phyloP scores from a whole-genome alignment of 305 asterid species.

The Salvia sclarea region DNA sequence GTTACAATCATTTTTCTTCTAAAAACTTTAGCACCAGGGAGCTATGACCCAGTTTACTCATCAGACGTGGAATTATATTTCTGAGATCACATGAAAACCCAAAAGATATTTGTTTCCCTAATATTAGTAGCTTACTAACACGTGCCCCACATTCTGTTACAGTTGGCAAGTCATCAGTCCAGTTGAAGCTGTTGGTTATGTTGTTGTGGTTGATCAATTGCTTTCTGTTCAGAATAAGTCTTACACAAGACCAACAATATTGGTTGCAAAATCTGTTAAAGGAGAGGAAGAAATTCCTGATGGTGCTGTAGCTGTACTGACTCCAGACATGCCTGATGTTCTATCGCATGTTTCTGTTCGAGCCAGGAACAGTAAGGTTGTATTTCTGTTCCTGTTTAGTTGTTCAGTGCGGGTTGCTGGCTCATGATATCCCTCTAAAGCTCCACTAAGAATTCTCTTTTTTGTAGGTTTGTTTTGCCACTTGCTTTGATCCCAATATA shows the following conservation, averaged over 20 bases:
- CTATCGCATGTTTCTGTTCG: constrained; percentile 99
- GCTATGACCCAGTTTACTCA: constrained; percentile 17
- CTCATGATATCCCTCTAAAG: constrained; percentile 21
- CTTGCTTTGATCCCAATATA: constrained; percentile 84
- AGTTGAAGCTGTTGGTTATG: constrained; percentile 91
- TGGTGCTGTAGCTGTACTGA: constrained; percentile 91
- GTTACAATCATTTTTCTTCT: constrained; percentile 5
- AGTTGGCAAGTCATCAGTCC: constrained; percentile 99
- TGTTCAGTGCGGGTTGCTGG: constrained; percentile 19
- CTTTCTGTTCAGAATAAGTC: constrained; percentile 85
- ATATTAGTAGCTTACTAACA: constrained; percentile 27
- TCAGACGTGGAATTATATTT: background rate
- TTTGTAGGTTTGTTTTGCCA: constrained; percentile 92
- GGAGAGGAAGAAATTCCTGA: constrained; percentile 99
- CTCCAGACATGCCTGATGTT: constrained; percentile 99
- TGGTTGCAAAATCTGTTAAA: constrained; percentile 88
- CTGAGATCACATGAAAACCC: background rate
- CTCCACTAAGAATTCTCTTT: constrained; percentile 22
- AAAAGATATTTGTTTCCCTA: constrained; percentile 24
- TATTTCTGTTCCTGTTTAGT: constrained; percentile 17
- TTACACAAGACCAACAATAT: constrained; percentile 78
- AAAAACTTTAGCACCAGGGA: constrained; percentile 22
- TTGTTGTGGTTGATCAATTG: constrained; percentile 88
- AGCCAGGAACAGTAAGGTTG: constrained; percentile 97
- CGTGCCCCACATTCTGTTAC: constrained; percentile 38